Base-by-base conservation (phyloP, 2,329 filamentous ascomycete genomes). In the Exophiala phaeomuriformis region DNA sequence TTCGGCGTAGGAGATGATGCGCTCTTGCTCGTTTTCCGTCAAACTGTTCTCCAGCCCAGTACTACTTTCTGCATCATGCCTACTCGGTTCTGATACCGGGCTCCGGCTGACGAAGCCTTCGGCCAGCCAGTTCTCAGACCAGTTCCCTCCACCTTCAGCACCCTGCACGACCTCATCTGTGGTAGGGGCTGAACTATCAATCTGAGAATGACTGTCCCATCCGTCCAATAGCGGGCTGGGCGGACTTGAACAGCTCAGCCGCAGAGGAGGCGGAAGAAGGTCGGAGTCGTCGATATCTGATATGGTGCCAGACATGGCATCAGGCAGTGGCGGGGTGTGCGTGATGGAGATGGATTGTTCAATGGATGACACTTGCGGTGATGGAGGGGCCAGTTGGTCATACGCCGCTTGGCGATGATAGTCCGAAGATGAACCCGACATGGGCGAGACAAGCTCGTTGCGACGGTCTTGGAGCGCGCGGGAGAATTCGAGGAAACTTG, bases 1-100 rank as follows among this genome's bases (percentile, higher is more conserved):
- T 29, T 48, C 27, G 6, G 52, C 46, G n/a, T 59, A 49, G 40
- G 49, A 55, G 1, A 55, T 68, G 67, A 51, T 66, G 68, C 3
- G 64, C 60, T 19, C 64, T 65, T 49, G 39, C 10, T 51, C 53
- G 27, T 55, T 32, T 6, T 52, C 49, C 3, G 40, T 9, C 8
- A 41, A 47, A 5, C 31, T 44, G 31, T 36, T 51, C 28, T 42
- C 51, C 2, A 43, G 29, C 32, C 36, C 27, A 32, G 43, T 37
- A 35, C 46, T 49, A 31, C 47, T 41, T 36, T 36, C 9, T 6
- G 46, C 36, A 30, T 39, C 28, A 28, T 27, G 19, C 31, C 43
- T 39, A 35, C 27, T 31, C n/a, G 50, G 39, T 3, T 39, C 51
- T 7, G 47, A 45, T 8, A 47, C 29, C 7, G 51, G 51, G 47